Evolutionary conservation across 441 rosid species (phyloP).

Genomic region (Gossypium lobatum): DNA sequence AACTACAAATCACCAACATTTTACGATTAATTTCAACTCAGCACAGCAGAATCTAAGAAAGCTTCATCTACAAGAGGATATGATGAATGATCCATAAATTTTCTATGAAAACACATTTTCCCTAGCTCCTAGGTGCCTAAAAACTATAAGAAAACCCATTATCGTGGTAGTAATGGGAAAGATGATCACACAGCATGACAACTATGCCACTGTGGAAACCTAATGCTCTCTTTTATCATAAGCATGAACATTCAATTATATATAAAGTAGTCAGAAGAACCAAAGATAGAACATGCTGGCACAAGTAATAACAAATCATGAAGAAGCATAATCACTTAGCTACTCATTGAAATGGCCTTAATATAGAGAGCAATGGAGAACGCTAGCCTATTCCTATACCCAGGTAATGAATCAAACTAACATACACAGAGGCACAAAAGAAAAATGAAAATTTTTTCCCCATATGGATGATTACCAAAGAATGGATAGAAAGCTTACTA

Average conservation of each 20-base stretch:
- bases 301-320: not conserved
- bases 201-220: not conserved
- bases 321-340: not conserved
- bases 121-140: not conserved
- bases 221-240: not conserved
- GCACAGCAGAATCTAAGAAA: not conserved
- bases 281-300: not conserved
- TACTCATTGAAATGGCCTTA: not conserved
- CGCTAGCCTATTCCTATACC: not conserved
- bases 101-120: not conserved
- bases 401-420: not conserved
- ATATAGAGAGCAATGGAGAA: not conserved
- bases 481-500: not conserved
- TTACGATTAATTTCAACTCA: not conserved
- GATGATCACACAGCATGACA: not conserved
- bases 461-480: not conserved
- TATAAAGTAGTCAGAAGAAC: not conserved
- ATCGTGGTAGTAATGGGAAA: not conserved
- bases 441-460: not conserved
- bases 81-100: not conserved
- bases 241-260: not conserved
- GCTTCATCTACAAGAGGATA: not conserved
- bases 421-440: not conserved
- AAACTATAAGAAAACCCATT: not conserved
- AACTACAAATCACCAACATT: constrained; percentile 35